Percentiles rank a stretch among this genome's conserved stretches.
These are phyloP conservation scores for Rubia tinctorum DNA, from an alignment of 305 asterid species.

Conservation along the genomic window DNA sequence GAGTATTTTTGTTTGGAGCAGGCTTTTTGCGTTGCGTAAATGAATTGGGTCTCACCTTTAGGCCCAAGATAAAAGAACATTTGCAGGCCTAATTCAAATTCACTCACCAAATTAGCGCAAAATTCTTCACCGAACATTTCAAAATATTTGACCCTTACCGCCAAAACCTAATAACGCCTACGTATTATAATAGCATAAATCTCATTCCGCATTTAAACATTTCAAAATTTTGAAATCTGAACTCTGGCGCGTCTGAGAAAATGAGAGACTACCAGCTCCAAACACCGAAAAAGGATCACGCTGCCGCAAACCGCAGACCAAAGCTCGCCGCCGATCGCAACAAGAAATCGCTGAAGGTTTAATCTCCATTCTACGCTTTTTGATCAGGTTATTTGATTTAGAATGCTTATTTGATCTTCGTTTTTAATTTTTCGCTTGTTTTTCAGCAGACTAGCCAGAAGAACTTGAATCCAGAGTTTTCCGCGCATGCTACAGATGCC, in stretches of 20 bases:
- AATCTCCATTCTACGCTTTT: neutral
- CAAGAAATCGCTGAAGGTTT: constrained; percentile 47
- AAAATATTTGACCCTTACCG: neutral
- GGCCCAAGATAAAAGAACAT: neutral
- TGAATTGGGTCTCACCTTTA: neutral
- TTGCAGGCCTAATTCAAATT: neutral
- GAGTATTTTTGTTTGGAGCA: no score
- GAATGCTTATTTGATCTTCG: neutral
- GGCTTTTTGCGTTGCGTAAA: no score
- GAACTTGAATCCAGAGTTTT: constrained; percentile 39
- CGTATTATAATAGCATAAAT: neutral
- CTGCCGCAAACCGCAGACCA: constrained; percentile 35
- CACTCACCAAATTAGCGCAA: neutral
- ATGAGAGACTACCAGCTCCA: constrained; percentile 50
- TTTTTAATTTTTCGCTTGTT: constrained; percentile 3
- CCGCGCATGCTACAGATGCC: constrained; percentile 35
- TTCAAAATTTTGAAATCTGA: neutral
- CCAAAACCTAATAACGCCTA: neutral
- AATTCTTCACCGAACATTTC: neutral
- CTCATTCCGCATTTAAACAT: neutral
- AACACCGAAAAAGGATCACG: constrained; percentile 52
- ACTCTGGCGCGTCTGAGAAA: neutral
- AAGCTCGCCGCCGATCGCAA: constrained; percentile 41
- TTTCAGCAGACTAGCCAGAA: constrained; percentile 37
- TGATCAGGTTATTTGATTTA: neutral